Evolutionary conservation across 148 eudicot species (phyloP), one percentile per base, ranked within the genome.

Genomic region (Diospyros lotus): DNA sequence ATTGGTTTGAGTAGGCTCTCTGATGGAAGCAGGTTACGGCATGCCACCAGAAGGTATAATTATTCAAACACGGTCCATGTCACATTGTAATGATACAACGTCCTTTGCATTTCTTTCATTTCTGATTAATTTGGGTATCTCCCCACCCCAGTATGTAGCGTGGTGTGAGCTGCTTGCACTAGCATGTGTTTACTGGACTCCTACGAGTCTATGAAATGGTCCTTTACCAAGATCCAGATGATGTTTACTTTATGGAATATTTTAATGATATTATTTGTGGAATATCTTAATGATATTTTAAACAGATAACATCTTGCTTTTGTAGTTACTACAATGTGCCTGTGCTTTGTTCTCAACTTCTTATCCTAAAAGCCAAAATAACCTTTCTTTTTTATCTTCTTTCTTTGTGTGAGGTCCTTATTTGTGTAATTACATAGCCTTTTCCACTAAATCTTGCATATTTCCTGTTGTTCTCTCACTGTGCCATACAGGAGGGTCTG

Each of bases 401-500:
- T 28, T 28, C 15, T 70, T 60, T 9, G 63, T 76, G 9, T 76
- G 6, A 14, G 61, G 18, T 62, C 5, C 61, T 40, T 62, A 9
- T 41, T 52, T 12, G 41, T 48, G 67, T 46, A 14, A 73, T 56
- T 18, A 14, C 2, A 9, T 13, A 13, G 9, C 14, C 46, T 56
- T n/a, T 58, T 71, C 52, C 15, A 38, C 5, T 39, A 14, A 62
- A 69, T 42, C 38, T 53, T 71, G 41, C 15, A 3, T 71, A n/a
- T 71, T 71, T 53, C 51, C 15, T 46, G 40, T 68, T 69, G 40
- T 66, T 60, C 58, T 61, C 61, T 52, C 60, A 15, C 39, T 28
- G 41, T 51, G 58, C 40, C 52, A 77, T 64, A 68, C 91, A 94
- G 97, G 95, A 90, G 80, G 97, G 97, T 82, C 85, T 94, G 68